phyloP scores from a whole-genome alignment of 108 stramenopile genomes.

The Seminavis robusta region DNA sequence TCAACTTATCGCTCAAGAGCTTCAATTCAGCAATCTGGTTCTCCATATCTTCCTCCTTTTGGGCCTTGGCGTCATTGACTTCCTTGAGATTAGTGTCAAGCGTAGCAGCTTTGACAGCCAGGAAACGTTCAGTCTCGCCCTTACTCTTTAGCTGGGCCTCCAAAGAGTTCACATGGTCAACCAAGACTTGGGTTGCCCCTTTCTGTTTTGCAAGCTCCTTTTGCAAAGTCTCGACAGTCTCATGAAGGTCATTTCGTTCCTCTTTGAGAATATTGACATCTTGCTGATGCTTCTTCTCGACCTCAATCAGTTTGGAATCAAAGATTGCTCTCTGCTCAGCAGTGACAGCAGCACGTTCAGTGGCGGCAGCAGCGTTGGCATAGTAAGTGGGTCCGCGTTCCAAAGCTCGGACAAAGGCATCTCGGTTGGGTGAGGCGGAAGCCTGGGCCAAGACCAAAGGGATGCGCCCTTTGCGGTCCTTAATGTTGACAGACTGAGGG shows the following conservation, averaged over 20 bases:
- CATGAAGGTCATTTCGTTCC: background rate
- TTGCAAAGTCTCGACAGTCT: slow-evolving; percentile 40
- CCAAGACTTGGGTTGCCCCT: slow-evolving; percentile 68
- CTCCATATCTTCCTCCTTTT: slow-evolving; percentile 4
- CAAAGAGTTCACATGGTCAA: slow-evolving; percentile 75
- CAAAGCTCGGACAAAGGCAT: slow-evolving; percentile 59
- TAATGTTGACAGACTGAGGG: slow-evolving; percentile 70
- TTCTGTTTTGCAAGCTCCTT: slow-evolving; percentile 62
- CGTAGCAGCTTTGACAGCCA: slow-evolving; percentile 72
- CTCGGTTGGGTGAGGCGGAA: slow-evolving; percentile 52
- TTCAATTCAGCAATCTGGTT: background rate
- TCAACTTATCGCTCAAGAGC: slow-evolving; percentile 1
- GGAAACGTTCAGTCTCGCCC: slow-evolving; percentile 68
- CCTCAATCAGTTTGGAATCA: background rate
- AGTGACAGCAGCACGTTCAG: slow-evolving; percentile 25
- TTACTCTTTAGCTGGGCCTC: slow-evolving; percentile 65
- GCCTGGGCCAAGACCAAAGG: slow-evolving; percentile 76
- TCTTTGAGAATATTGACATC: slow-evolving; percentile 1
- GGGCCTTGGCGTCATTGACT: slow-evolving; percentile 4
- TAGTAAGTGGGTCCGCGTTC: slow-evolving; percentile 60
- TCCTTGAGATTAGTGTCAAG: slow-evolving; percentile 47
- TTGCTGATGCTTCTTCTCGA: background rate
- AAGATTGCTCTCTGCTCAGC: slow-evolving; percentile 14
- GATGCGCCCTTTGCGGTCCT: slow-evolving; percentile 83
- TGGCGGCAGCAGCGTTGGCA: slow-evolving; percentile 15